Base-by-base conservation (phyloP, 139 green algal genomes). In the Volvox reticuliferus region DNA sequence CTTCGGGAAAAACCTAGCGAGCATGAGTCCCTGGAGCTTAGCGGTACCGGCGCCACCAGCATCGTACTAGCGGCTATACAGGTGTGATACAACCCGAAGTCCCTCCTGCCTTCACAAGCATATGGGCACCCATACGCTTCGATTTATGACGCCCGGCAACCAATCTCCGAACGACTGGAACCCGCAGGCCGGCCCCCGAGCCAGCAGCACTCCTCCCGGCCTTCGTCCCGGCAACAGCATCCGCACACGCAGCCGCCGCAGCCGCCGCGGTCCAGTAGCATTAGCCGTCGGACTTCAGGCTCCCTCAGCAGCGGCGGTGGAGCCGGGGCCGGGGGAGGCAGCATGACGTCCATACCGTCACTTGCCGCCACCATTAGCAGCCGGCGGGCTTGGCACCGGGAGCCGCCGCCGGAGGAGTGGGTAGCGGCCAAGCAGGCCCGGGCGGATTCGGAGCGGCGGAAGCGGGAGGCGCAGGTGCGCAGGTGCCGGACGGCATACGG, bases 391-490 rank as follows among this genome's bases (percentile, higher is more conserved):
- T 88, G 82, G 82, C 82, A 88, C 82, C 36, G n/a, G 61, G 82
- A 88, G 32, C 16, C 82, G 3, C 83, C 83, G 36, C 67, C 67
- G n/a, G 83, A 88, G 83, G 67, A 80, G 67, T 80, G 85, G 85
- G 26, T 61, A 30, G 85, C 37, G 85, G 37, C 22, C 24, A 88
- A 89, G 85, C 28, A 32, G 37, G 28, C 44, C 36, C 69, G 37
- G 17, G 44, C 68, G 69, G 85, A 89, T 16, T 44, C 18, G 36
- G 85, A 89, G 85, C 85, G 85, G 69, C 68, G 85, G 37, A 69
- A 37, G 35, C 37, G 85, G 44, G 85, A 89, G 69, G 85, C 69
- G 44, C 85, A 88, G 83, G 67, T 88, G 83, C 24, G 67, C 28
- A 50, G 44, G 44, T n/a, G n/a, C n/a, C n/a, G n/a, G n/a, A n/a